Base-by-base conservation (phyloP, 1,284 basidiomycete species). In the Fomitopsis pinicola region DNA sequence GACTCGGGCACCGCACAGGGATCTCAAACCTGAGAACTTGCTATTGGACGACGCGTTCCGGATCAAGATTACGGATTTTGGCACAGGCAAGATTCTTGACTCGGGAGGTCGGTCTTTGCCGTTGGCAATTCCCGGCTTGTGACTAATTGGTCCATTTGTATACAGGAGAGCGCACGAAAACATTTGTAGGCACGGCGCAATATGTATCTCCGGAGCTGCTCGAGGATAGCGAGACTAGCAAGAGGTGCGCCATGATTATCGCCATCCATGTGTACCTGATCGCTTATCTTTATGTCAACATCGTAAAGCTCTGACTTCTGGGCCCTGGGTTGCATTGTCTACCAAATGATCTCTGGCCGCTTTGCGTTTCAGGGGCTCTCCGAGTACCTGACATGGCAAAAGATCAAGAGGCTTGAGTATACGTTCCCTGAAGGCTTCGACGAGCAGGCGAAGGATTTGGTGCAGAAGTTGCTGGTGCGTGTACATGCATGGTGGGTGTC, bases 11-110 rank as follows among this genome's bases (percentile, higher is more conserved):
- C 52, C 33, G 42, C 57, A 40, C 72, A 87, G 86, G 42, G 94
- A 96, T 75, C 80, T 97, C 45, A 97, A 97, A 76, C 95, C 95
- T 1, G 94, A 97, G 75, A 97, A 97, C 74, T 83, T 98, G 46
- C 80, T 99, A 15, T 81, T 98, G 45, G 94, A 96, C 69, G 84
- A 86, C 55, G 82, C 88, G 22, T 92, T 88, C 77, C 86, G 94
- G 57, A 86, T 98, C 74, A 98, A 97, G 76, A 86, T 99, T 22
- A 94, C 96, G 33, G 97, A 99, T 76, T 99, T 99, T 76, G 97
- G 97, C 10, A 97, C 95, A 19, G 95, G 94, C 38, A 97, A 97
- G 77, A 82, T 97, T 65, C 78, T 95, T 55, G 85, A 87, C 66
- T 74, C 84, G 15, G 79, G 78, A 60, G 75, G 83, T 83, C 63